Evolutionary conservation across 2,329 filamentous ascomycete genomes (phyloP), one percentile per base, ranked within the genome.

Genomic region (Talaromyces marneffei): DNA sequence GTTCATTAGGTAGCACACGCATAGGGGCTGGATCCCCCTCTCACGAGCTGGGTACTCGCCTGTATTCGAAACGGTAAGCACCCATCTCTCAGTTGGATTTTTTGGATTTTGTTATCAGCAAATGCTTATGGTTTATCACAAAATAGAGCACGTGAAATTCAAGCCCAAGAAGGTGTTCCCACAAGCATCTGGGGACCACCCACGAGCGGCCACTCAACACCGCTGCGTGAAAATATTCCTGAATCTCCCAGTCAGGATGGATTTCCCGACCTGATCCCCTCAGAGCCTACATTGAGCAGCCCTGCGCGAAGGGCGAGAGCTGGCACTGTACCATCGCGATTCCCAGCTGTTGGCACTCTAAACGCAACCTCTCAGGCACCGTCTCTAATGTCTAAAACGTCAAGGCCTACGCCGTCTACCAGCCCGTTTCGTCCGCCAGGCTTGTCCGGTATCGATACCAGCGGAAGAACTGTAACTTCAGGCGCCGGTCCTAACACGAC

Each of bases 11-110:
- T 65, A 79, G 78, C 71, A 80, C 82, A 67, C 82, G 93, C 80
- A 89, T 93, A 72, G 92, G 92, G 81, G 87, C 91, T 81, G 92
- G 92, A 75, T 99, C 94, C 83, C 94, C 94, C 70, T 97, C 92
- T 77, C 92, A 96, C 80, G 94, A 97, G 68, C 85, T 92, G 72
- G 86, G 88, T 62, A 87, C 85, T 66, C 76, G 93, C 70, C 82
- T 97, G 63, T 97, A 90, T 78, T 92, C 92, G 65, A 97, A 97
- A 81, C 87, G 94, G 92, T 96, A 85, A 72, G 87, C 79, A 66
- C 18, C 44, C 9, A 57, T 37, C 12, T 10, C n/a, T 57, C 16
- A n/a, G 27, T 5, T 60, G 23, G 18, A 53, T 9, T 14, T 39
- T 37, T 33, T 31, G 40, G 23, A 29, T 27, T 35, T 10, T 37